Conservation (phyloP, 306 rosid genomes). For the Astragalus membranaceus region DNA sequence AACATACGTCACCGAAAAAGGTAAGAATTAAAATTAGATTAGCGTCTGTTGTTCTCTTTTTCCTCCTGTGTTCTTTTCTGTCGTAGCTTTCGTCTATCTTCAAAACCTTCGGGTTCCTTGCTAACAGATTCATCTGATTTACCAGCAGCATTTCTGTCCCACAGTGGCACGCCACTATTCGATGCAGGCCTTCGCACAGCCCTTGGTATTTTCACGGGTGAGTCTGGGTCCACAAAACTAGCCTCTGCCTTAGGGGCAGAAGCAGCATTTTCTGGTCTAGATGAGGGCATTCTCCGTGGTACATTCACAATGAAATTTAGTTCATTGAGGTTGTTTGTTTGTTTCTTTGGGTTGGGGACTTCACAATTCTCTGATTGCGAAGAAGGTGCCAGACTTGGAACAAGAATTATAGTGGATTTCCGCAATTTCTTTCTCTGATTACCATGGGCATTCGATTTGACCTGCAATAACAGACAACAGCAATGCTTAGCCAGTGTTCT, state of each 20-base stretch:
- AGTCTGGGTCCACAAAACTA: slow-evolving; percentile 31
- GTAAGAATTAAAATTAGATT: neutral
- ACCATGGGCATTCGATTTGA: slow-evolving; percentile 53
- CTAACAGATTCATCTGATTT: slow-evolving; percentile 41
- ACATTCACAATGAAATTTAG: neutral
- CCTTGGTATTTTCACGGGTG: slow-evolving; percentile 49
- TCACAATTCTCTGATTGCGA: slow-evolving; percentile 31
- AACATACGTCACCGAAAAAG: neutral
- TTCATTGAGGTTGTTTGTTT: neutral
- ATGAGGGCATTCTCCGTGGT: neutral
- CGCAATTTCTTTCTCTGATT: slow-evolving; percentile 70
- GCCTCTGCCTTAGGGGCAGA: slow-evolving; percentile 35
- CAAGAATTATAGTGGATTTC: slow-evolving; percentile 55
- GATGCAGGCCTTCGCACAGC: slow-evolving; percentile 42
- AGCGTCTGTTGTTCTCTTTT: slow-evolving; percentile 73
- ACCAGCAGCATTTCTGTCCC: slow-evolving; percentile 59
- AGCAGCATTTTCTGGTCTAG: slow-evolving; percentile 32
- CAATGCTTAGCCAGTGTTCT: neutral
- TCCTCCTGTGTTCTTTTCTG: slow-evolving; percentile 47
- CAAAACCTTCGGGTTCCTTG: slow-evolving; percentile 36
- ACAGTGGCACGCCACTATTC: slow-evolving; percentile 36
- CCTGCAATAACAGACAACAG: slow-evolving; percentile 31
- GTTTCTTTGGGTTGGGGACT: slow-evolving; percentile 19
- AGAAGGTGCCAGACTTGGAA: slow-evolving; percentile 44
- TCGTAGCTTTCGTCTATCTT: slow-evolving; percentile 41